Base-by-base conservation (phyloP, 352 stramenopile species). In the Phytophthora brassicae region DNA sequence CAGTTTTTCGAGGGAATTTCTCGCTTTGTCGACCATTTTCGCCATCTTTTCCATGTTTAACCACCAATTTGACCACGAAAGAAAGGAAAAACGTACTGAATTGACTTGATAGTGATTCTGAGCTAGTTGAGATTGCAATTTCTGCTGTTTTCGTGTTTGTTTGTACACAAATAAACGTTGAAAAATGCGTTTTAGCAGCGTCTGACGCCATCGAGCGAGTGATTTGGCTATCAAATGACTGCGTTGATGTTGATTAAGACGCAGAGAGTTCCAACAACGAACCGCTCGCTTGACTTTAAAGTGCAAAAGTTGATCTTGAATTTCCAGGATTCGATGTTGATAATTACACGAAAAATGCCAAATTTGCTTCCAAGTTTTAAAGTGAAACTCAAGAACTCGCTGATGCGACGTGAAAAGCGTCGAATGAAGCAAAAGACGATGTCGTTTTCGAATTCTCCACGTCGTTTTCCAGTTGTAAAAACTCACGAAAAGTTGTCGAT, bases 391-490 rank as follows among this genome's bases (percentile, higher is more conserved):
- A 1, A 70, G 12, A 0, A 46, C 19, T 24, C 60, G 50, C 16
- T 73, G 65, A 3, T 68, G 63, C 0, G 58, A 73, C 7, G 47
- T 36, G 0, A 60, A 13, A 0, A 54, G 22, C 6, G 56, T 55
- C 0, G 31, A 53, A 19, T 63, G 42, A 8, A 81, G 46, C 6
- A 83, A 42, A 3, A 35, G 35, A 0, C 56, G 66, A 36, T 83
- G 59, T 2, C 72, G 60, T 24, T 65, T 73, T 1, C 66, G 66
- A 36, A 79, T 43, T 0, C 11, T 42, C 74, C 65, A 83, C 0
- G 38, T 63, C 11, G 63, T 46, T 52, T 79, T 81, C 74, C 74
- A 83, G 2, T 36, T 51, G 7, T 67, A 50, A 19, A 83, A 83
- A 22, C 28, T 68, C 9, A 26, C 42, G 5, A 63, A 50, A 7